These are phyloP conservation scores for Senna siamea DNA, from an alignment of 306 rosid species.

Conservation along the genomic window DNA sequence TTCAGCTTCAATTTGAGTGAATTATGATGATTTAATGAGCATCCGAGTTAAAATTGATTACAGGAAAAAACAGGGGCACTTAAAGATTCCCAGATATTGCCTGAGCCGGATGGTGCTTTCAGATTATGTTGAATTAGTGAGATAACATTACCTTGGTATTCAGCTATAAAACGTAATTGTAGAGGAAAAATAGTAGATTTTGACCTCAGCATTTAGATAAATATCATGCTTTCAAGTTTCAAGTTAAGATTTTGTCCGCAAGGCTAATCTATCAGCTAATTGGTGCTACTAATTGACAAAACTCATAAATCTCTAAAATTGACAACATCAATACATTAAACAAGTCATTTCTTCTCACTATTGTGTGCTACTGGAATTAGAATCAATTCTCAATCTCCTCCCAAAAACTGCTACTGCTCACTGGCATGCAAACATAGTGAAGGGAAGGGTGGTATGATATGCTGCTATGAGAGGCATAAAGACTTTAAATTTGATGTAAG, in stretches of 20 bases:
- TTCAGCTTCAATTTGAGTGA: constrained; percentile 22
- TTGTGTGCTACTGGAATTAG: neutral
- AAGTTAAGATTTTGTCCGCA: neutral
- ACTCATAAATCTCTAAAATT: neutral
- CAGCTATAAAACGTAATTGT: neutral
- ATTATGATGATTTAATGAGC: neutral
- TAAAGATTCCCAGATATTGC: neutral
- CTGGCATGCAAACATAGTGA: constrained; percentile 7
- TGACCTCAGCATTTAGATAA: neutral
- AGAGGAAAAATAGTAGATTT: neutral
- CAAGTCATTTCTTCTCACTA: neutral
- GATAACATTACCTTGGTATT: neutral
- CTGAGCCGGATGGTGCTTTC: neutral
- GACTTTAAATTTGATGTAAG: neutral
- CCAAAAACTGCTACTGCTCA: neutral
- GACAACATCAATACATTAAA: neutral
- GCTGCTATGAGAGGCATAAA: neutral
- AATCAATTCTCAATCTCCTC: neutral
- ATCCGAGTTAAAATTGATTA: neutral
- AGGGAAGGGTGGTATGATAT: neutral
- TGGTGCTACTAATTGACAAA: neutral
- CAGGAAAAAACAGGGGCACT: too few relatives aligned
- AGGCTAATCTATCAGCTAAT: neutral
- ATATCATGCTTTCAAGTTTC: neutral
- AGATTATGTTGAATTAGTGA: constrained; percentile 18